phyloP scores from a whole-genome alignment of 2,329 filamentous ascomycete genomes.

The Periconia digitata region DNA sequence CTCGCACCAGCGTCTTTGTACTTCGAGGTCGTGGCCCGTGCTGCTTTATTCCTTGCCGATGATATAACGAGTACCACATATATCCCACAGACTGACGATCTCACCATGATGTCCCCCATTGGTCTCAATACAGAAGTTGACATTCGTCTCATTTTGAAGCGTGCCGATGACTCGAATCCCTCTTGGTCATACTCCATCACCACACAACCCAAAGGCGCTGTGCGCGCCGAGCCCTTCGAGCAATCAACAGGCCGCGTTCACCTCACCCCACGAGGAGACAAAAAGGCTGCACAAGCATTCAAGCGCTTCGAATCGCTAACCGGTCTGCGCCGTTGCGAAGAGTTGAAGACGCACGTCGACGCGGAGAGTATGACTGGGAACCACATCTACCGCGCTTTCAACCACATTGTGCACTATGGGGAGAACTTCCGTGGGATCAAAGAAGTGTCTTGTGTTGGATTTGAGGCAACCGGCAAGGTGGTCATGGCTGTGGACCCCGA shows the following conservation, averaged over 20 bases:
- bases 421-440: constrained; percentile 33
- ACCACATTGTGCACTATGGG: constrained; percentile 39
- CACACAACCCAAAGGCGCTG: neutral
- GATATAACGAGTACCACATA: neutral
- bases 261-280: neutral
- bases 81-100: neutral
- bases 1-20: constrained; percentile 45
- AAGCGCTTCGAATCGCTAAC: constrained; percentile 3
- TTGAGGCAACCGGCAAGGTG: neutral
- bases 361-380: constrained; percentile 35
- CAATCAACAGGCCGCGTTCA: neutral
- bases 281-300: neutral
- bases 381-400: constrained; percentile 44
- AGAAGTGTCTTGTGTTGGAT: neutral
- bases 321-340: constrained; percentile 13
- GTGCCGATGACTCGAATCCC: neutral
- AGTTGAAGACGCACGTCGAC: constrained; percentile 25
- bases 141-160: neutral
- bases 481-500: neutral
- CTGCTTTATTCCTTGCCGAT: constrained; percentile 28
- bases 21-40: constrained; percentile 37
- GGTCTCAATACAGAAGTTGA: neutral
- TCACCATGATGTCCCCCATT: neutral
- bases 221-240: neutral
- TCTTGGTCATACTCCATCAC: constrained; percentile 1